A percentile compares a stretch with the other conserved stretches of the same genome.
phyloP scores from a whole-genome alignment of 2,329 filamentous ascomycete genomes.

The Talaromyces sp. region DNA sequence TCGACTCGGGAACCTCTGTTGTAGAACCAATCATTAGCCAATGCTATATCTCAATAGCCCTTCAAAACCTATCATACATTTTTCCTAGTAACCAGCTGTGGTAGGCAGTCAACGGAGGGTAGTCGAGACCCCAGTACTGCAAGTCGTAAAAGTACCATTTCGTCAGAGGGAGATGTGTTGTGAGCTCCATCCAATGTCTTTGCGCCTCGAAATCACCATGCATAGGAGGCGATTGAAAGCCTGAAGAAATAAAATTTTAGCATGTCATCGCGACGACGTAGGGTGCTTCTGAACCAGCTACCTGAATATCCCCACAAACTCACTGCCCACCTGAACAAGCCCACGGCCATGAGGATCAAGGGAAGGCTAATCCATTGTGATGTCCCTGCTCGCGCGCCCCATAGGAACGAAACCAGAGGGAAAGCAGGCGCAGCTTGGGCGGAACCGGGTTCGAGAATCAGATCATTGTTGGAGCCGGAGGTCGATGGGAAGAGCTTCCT shows the following conservation, averaged over 20 bases:
- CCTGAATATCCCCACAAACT: constrained; percentile 95
- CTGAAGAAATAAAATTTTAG: constrained; percentile 37
- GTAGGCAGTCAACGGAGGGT: constrained; percentile 94
- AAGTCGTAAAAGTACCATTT: constrained; percentile 98
- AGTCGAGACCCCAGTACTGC: constrained; percentile 96
- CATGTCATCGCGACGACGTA: neutral
- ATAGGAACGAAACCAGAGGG: constrained; percentile 88
- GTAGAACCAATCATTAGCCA: constrained; percentile 14
- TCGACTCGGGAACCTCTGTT: constrained; percentile 69
- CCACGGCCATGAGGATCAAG: constrained; percentile 81
- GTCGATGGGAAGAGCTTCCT: constrained; percentile 30
- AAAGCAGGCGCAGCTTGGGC: constrained; percentile 64
- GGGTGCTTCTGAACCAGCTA: constrained; percentile 33
- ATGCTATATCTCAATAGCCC: neutral
- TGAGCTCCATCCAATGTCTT: constrained; percentile 98
- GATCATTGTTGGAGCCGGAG: constrained; percentile 37
- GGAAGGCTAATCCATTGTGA: constrained; percentile 93
- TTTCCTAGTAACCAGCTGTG: constrained; percentile 94
- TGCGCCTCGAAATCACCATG: constrained; percentile 98
- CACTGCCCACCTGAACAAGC: constrained; percentile 87
- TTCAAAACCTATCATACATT: constrained; percentile 51
- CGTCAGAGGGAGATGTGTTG: constrained; percentile 78
- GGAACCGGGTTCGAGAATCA: constrained; percentile 41
- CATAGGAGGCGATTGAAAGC: constrained; percentile 78
- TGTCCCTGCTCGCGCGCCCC: constrained; percentile 74